phyloP scores from a whole-genome alignment of 768 basidiomycete genomes.

The Mrakia gelida region DNA sequence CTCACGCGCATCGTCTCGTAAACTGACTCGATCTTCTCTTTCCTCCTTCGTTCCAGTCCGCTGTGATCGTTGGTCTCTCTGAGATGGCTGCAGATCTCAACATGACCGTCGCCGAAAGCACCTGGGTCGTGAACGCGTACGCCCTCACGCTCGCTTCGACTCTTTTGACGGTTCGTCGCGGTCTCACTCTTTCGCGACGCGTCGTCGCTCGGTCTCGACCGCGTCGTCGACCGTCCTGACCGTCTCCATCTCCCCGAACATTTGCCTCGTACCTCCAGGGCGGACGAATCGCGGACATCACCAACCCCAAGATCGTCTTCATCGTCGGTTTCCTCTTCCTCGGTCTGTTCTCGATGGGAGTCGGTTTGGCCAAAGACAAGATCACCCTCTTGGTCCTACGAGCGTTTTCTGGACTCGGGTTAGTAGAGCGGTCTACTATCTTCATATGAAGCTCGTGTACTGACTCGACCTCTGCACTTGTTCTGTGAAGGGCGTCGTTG shows the following conservation, averaged over 20 bases:
- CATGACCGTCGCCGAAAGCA: neutral
- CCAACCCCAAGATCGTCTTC: slow-evolving; percentile 19
- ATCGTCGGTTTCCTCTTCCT: slow-evolving; percentile 16
- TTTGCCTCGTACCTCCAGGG: neutral
- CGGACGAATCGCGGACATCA: slow-evolving; percentile 39
- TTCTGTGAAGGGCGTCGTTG: neutral
- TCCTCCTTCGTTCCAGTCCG: neutral
- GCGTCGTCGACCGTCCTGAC: neutral
- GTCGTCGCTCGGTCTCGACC: no score
- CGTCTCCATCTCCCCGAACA: slow-evolving; percentile 32
- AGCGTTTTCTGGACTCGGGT: slow-evolving; percentile 39
- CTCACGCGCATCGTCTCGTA: no score
- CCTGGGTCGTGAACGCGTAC: slow-evolving; percentile 18
- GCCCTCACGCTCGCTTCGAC: slow-evolving; percentile 2
- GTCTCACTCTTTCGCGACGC: neutral
- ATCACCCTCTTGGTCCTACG: slow-evolving; percentile 42
- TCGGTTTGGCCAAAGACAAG: slow-evolving; percentile 35
- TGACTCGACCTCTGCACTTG: neutral
- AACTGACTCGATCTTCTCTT: no score
- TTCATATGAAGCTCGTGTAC: neutral
- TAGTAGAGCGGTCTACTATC: slow-evolving; percentile 18
- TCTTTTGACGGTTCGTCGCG: neutral
- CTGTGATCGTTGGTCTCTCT: neutral
- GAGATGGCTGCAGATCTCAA: neutral
- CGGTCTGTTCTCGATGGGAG: neutral